Evolutionary conservation across 2,329 filamentous ascomycete genomes (phyloP).

Genomic region (Arthrinium puccinioides): DNA sequence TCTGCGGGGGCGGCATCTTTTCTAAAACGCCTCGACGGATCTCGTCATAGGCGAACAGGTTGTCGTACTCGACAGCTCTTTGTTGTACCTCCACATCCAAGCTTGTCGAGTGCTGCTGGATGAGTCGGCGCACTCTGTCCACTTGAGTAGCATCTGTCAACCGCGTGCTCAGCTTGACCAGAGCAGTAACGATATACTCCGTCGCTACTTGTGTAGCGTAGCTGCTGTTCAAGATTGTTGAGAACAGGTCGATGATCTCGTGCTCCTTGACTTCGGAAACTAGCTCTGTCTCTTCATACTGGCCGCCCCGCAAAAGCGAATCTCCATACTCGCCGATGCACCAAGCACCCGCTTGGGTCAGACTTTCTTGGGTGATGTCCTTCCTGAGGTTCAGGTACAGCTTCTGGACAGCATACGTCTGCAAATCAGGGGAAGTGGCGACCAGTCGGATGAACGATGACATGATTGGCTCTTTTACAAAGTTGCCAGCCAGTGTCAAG

Average conservation of each 20-base stretch:
- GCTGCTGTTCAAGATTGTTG: slow-evolving; percentile 85
- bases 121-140: slow-evolving; percentile 72
- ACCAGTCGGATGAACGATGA: slow-evolving; percentile 95
- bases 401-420: slow-evolving; percentile 95
- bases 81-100: slow-evolving; percentile 95
- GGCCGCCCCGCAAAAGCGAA: slow-evolving; percentile 76
- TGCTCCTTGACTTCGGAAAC: slow-evolving; percentile 74
- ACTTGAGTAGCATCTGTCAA: slow-evolving; percentile 79
- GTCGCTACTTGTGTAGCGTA: slow-evolving; percentile 87
- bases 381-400: slow-evolving; percentile 86
- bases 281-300: slow-evolving; percentile 90
- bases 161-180: slow-evolving; percentile 91
- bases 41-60: slow-evolving; percentile 85
- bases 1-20: slow-evolving; percentile 96
- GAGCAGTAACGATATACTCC: slow-evolving; percentile 90
- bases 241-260: slow-evolving; percentile 90
- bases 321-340: slow-evolving; percentile 97
- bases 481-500: slow-evolving; percentile 87
- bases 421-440: slow-evolving; percentile 86
- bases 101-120: slow-evolving; percentile 74
- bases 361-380: slow-evolving; percentile 93
- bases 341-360: slow-evolving; percentile 91
- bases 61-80: slow-evolving; percentile 88
- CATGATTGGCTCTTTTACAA: slow-evolving; percentile 94
- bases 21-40: slow-evolving; percentile 87